Percentiles rank a stretch among this genome's conserved stretches.
Conservation (phyloP, 169 alveolate species). For the Plasmodium gallinaceum region DNA sequence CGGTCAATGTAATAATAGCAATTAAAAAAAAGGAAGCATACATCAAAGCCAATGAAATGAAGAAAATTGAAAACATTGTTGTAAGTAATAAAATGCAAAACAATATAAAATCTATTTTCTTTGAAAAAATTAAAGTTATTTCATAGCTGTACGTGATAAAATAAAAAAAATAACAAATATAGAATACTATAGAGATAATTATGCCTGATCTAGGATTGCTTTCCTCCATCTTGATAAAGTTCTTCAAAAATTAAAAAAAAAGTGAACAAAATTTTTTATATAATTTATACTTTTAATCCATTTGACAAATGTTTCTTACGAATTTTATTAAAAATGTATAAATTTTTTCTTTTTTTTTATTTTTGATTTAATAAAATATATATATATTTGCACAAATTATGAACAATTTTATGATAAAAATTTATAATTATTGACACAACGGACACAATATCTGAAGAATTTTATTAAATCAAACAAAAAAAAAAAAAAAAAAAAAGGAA, state of each 20-base stretch:
- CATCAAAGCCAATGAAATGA: conserved; percentile 14
- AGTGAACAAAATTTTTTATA: background rate
- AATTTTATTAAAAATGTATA: too few species aligned
- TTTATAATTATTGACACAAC: too few species aligned
- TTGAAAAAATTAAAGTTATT: background rate
- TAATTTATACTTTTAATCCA: too few species aligned
- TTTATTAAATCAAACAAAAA: too few species aligned
- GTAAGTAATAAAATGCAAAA: background rate
- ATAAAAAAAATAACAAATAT: conserved; percentile 36
- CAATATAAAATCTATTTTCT: conserved; percentile 16
- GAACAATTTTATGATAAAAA: too few species aligned
- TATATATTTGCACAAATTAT: too few species aligned
- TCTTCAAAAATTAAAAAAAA: background rate
- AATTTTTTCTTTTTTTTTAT: too few species aligned
- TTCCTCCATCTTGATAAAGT: conserved; percentile 12
- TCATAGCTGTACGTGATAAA: conserved; percentile 17
- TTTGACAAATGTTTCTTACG: too few species aligned
- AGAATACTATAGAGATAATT: conserved; percentile 8
- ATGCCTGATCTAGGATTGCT: background rate
- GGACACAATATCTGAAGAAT: too few species aligned
- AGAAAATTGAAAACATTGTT: conserved; percentile 18
- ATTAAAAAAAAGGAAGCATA: conserved; percentile 10
- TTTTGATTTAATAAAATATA: too few species aligned
- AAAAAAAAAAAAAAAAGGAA: too few species aligned
- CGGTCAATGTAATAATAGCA: conserved; percentile 8